Evolutionary conservation across 2,329 filamentous ascomycete species (phyloP), one percentile per base, ranked within the genome.

Genomic region (Apiospora aurea): DNA sequence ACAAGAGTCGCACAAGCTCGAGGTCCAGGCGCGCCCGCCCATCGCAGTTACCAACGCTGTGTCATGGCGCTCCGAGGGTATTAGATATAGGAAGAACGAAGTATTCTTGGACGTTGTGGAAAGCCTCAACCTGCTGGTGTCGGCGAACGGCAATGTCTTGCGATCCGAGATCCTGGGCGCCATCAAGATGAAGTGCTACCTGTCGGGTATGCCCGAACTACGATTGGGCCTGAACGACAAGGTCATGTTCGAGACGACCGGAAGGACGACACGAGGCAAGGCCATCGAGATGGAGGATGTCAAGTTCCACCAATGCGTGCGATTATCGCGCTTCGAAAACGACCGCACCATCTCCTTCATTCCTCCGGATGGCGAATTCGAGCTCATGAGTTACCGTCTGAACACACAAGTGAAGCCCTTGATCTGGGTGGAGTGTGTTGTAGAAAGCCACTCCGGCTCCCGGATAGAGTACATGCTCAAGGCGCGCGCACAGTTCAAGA

Each of bases 261-360:
- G 96, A 41, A 90, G 96, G 74, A 94, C 96, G 21, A 98, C 96
- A 53, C 87, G 96, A 79, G 96, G 96, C 73, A 99, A 99, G 84
- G 94, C 96, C 13, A 96, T 99, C 75, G 96, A 99, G 85, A 99
- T 99, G 96, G 96, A 99, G 80, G 96, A 99, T 78, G 96, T 99
- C 83, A 99, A 99, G 80, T 99, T 99, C 83, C 96, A 99, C 84
- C 96, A 99, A 83, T 99, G 96, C 80, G 96, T 99, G 75, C 91
- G 96, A 74, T 88, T 99, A 75, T 97, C 95, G 67, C 91, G 96
- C 76, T 99, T 99, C 84, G 96, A 99, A 83, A 99, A 98, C 83
- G 96, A 99, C 86, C 89, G 96, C 73, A 99, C 96, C 49, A 99
- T 99, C 84, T 97, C 94, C 81, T 99, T 99, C 83, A 98, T 99